phyloP scores from a whole-genome alignment of 179 eudicot genomes.

The Monotropa hypopitys region DNA sequence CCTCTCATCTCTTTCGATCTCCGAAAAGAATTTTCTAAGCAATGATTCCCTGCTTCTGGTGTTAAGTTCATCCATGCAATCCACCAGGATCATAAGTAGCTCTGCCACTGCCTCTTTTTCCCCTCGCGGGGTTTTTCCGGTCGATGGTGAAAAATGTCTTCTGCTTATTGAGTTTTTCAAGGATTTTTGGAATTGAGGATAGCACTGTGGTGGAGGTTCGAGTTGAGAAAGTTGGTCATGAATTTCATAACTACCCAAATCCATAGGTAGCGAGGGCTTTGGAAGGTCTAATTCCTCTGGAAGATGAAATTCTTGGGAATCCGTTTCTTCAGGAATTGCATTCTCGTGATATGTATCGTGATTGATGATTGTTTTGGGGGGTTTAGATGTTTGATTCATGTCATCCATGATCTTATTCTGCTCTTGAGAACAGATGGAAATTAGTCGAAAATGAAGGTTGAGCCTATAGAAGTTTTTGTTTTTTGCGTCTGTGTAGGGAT shows the following conservation, averaged over 20 bases:
- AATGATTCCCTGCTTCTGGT: conserved; percentile 3
- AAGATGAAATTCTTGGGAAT: background rate
- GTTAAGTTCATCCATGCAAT: conserved; percentile 7
- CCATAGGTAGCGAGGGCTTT: background rate
- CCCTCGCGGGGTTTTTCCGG: conserved; percentile 4
- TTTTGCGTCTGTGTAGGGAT: no score
- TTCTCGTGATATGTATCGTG: background rate
- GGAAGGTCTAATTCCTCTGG: conserved; percentile 7
- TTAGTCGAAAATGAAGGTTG: background rate
- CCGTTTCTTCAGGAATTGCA: background rate
- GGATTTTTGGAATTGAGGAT: background rate
- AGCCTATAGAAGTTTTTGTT: no score
- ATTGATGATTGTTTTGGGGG: background rate
- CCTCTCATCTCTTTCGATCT: conserved; percentile 13
- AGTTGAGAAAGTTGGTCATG: background rate
- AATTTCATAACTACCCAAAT: background rate
- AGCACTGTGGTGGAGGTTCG: background rate
- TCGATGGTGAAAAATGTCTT: background rate
- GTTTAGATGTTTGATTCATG: background rate
- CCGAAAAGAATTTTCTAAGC: conserved; percentile 9
- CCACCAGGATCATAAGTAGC: conserved; percentile 8
- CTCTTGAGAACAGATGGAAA: background rate
- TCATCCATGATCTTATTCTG: background rate
- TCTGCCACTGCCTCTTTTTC: conserved; percentile 14
- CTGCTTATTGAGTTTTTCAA: background rate